These are phyloP conservation scores for Fusarium bactridioides DNA, from an alignment of 2,329 filamentous ascomycete genomes.

Conservation along the genomic window DNA sequence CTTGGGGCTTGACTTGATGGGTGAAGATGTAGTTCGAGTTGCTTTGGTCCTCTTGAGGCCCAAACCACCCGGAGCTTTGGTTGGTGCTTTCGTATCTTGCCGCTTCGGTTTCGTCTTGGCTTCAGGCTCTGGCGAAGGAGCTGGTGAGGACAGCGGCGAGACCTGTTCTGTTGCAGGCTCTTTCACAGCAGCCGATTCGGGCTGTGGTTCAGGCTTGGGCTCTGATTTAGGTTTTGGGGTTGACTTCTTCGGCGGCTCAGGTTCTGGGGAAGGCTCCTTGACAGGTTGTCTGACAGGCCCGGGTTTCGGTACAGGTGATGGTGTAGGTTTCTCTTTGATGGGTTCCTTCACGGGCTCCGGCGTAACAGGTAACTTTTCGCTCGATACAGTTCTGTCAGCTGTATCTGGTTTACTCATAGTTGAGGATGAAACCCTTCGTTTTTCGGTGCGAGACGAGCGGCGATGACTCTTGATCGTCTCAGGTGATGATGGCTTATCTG, in stretches of 20 bases:
- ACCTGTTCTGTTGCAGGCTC: slow-evolving; percentile 12
- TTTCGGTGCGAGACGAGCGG: slow-evolving; percentile 39
- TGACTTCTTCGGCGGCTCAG: slow-evolving; percentile 17
- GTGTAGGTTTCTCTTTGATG: slow-evolving; percentile 6
- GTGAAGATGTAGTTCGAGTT: slow-evolving; percentile 59
- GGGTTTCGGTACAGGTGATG: slow-evolving; percentile 7
- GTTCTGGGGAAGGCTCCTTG: slow-evolving; percentile 18
- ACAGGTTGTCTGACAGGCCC: slow-evolving; percentile 19
- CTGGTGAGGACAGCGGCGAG: slow-evolving; percentile 12
- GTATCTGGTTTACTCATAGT: slow-evolving; percentile 30
- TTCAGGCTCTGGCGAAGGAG: slow-evolving; percentile 23
- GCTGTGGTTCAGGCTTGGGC: slow-evolving; percentile 1
- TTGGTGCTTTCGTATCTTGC: slow-evolving; percentile 27
- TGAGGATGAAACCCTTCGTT: slow-evolving; percentile 30
- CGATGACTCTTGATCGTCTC: slow-evolving; percentile 34
- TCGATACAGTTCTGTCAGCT: slow-evolving; percentile 13
- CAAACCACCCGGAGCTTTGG: slow-evolving; percentile 41
- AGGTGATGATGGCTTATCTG: slow-evolving; percentile 25
- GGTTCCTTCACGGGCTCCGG: slow-evolving; percentile 8
- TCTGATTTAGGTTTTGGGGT: slow-evolving; percentile 6
- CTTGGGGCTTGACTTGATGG: slow-evolving; percentile 57
- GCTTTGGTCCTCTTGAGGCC: slow-evolving; percentile 64
- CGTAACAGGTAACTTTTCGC: slow-evolving; percentile 2
- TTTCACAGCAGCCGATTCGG: slow-evolving; percentile 1
- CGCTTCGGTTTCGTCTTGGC: slow-evolving; percentile 29